These are phyloP conservation scores for Ophiocordyceps camponoti-floridani DNA, from an alignment of 2,329 filamentous ascomycete genomes.

Conservation along the genomic window DNA sequence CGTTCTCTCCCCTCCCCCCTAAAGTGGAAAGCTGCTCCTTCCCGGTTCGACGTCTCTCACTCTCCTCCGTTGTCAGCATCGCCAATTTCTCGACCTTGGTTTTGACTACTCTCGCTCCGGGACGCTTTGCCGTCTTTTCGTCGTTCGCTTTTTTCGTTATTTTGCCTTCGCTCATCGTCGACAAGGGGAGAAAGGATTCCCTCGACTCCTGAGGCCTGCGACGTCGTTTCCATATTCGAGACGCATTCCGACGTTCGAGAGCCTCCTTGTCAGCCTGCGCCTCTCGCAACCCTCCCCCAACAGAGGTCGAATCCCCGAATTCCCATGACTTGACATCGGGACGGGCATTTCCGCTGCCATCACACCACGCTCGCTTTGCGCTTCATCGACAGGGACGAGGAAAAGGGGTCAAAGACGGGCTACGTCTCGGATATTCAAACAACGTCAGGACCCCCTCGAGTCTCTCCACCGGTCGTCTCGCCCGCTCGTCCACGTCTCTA, in stretches of 20 bases:
- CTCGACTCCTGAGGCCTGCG: too few species aligned
- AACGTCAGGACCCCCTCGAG: not conserved
- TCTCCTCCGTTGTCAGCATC: not conserved
- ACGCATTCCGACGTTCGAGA: too few species aligned
- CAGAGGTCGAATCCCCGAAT: not conserved
- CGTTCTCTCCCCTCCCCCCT: not conserved
- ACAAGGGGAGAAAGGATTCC: too few species aligned
- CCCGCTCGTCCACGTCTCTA: not conserved
- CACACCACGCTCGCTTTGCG: not conserved
- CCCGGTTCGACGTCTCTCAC: constrained; percentile 2
- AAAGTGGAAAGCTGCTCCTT: not conserved
- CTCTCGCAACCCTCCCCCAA: not conserved
- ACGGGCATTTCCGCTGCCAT: not conserved
- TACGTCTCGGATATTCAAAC: not conserved
- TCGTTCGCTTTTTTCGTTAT: constrained; percentile 48
- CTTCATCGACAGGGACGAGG: not conserved
- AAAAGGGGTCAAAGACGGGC: too few species aligned
- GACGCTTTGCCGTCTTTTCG: constrained; percentile 44
- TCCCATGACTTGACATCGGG: not conserved
- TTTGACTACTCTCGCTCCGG: constrained; percentile 22
- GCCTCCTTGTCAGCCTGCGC: not conserved
- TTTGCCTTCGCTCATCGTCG: constrained; percentile 10
- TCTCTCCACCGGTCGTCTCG: not conserved
- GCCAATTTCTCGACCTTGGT: constrained; percentile 3
- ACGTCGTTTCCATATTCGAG: too few species aligned